Evolutionary conservation across 768 basidiomycete genomes (phyloP).

Genomic region (Hygrophorus russula): DNA sequence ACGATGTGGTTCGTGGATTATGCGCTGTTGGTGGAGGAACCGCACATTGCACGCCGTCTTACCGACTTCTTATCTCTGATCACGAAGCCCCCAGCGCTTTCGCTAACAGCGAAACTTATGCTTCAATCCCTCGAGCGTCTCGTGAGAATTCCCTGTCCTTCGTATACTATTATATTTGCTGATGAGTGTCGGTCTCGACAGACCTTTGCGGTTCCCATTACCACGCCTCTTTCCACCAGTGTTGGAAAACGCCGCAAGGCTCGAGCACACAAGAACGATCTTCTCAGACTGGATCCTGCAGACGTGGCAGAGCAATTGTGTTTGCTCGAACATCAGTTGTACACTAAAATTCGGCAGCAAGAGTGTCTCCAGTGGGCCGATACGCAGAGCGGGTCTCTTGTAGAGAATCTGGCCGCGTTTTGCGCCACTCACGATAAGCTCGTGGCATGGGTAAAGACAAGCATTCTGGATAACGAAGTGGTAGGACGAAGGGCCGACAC

Average conservation of each 20-base stretch:
- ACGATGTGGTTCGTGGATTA: slow-evolving; percentile 53
- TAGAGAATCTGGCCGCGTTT: slow-evolving; percentile 40
- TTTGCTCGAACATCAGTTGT: slow-evolving; percentile 60
- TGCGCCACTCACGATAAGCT: slow-evolving; percentile 52
- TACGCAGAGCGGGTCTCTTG: slow-evolving; percentile 22
- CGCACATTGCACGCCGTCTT: slow-evolving; percentile 44
- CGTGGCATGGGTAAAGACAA: slow-evolving; percentile 55
- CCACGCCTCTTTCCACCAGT: slow-evolving; percentile 13
- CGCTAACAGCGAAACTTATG: slow-evolving; percentile 35
- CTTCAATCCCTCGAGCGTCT: slow-evolving; percentile 41
- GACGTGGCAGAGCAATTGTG: slow-evolving; percentile 76
- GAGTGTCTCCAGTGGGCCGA: slow-evolving; percentile 66
- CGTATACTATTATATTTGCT: slow-evolving; percentile 5
- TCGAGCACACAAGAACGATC: slow-evolving; percentile 44
- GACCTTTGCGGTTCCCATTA: slow-evolving; percentile 28
- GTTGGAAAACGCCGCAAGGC: slow-evolving; percentile 30
- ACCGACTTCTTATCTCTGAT: slow-evolving; percentile 42
- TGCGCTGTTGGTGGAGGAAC: slow-evolving; percentile 52
- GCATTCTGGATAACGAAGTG: slow-evolving; percentile 40
- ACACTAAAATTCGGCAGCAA: slow-evolving; percentile 54
- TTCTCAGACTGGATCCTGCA: slow-evolving; percentile 53
- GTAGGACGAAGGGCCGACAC: slow-evolving; percentile 44
- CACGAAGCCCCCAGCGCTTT: slow-evolving; percentile 27
- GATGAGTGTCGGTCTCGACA: slow-evolving; percentile 11
- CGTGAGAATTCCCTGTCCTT: slow-evolving; percentile 24